Evolutionary conservation across 2,329 filamentous ascomycete genomes (phyloP), one percentile per base, ranked within the genome.

Genomic region (Geosmithia morbida): DNA sequence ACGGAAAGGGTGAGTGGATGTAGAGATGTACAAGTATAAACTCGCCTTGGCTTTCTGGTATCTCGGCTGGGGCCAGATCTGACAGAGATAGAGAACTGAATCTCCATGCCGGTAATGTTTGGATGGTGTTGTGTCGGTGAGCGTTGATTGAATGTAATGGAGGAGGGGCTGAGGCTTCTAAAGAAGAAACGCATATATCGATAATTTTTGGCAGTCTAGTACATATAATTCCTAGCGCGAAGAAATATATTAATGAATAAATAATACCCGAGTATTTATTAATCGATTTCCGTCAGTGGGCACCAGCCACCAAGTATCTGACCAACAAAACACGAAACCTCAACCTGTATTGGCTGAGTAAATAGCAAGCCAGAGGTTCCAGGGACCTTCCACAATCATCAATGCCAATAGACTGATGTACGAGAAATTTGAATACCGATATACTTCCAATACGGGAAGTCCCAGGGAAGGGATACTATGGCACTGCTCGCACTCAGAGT

Each of bases 71-170:
- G 30, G 44, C 44, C 13, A 11, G 22, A 37, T 13, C 33, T 11
- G 14, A 63, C 51, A 16, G 61, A 55, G 37, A 64, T 49, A n/a
- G 59, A 59, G 53, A 66, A 66, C 45, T 66, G 63, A 46, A 66
- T 62, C 56, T 66, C 63, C 63, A 66, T 66, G n/a, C 46, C 41
- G 40, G 45, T 37, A n/a, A 5, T 16, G 33, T 37, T 14, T 16
- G 16, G 13, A 22, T 6, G 33, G 39, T 2, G 17, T 3, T 41
- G 14, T 22, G 10, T 39, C 13, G 16, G 18, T 17, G 33, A 20
- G 4, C 19, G 33, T 19, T 16, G 7, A 13, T 41, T 13, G 13
- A 10, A 19, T 7, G 37, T 7, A 11, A 11, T 40, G n/a, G 30
- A 46, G 10, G 30, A 40, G 33, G 17, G 13, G 41, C 41, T 11